These are phyloP conservation scores for Carpinus fangiana DNA, from an alignment of 306 rosid genomes.

Conservation along the genomic window DNA sequence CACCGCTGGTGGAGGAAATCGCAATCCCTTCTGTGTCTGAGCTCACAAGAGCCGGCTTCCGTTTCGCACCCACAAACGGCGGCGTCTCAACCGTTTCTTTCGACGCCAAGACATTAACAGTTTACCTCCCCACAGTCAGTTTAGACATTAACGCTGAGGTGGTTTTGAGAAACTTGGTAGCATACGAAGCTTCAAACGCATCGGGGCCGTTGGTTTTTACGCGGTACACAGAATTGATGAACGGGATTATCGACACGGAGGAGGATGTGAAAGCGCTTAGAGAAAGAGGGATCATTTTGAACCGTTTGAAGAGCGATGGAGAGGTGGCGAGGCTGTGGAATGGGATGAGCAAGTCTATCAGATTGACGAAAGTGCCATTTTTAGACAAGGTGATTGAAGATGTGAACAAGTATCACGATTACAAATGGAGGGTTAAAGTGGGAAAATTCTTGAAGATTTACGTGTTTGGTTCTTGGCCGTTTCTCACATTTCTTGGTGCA, in stretches of 20 bases:
- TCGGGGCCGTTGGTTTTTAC: slow-evolving; percentile 63
- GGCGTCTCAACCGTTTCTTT: slow-evolving; percentile 49
- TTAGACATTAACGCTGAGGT: slow-evolving; percentile 60
- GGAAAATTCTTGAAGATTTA: slow-evolving; percentile 44
- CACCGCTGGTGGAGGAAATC: slow-evolving; percentile 71
- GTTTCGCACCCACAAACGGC: slow-evolving; percentile 45
- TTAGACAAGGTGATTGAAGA: slow-evolving; percentile 77
- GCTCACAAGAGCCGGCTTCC: slow-evolving; percentile 44
- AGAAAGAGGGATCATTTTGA: slow-evolving; percentile 54
- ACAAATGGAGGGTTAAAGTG: slow-evolving; percentile 60
- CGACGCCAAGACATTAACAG: slow-evolving; percentile 36
- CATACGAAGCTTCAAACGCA: slow-evolving; percentile 70
- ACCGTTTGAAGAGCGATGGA: slow-evolving; percentile 64
- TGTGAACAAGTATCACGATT: slow-evolving; percentile 58
- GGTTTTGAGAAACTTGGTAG: slow-evolving; percentile 66
- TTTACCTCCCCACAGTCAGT: slow-evolving; percentile 59
- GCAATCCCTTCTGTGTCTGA: slow-evolving; percentile 63
- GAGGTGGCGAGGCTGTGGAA: slow-evolving; percentile 68
- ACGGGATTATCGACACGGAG: slow-evolving; percentile 69
- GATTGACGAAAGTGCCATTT: slow-evolving; percentile 57
- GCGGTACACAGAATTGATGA: slow-evolving; percentile 70
- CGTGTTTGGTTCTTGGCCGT: slow-evolving; percentile 64
- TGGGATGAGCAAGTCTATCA: slow-evolving; percentile 70
- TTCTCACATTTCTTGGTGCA: slow-evolving; percentile 59
- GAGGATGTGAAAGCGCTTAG: slow-evolving; percentile 62